These are phyloP conservation scores for Xylariaceae sp. DNA, from an alignment of 2,329 filamentous ascomycete species.

Conservation along the genomic window DNA sequence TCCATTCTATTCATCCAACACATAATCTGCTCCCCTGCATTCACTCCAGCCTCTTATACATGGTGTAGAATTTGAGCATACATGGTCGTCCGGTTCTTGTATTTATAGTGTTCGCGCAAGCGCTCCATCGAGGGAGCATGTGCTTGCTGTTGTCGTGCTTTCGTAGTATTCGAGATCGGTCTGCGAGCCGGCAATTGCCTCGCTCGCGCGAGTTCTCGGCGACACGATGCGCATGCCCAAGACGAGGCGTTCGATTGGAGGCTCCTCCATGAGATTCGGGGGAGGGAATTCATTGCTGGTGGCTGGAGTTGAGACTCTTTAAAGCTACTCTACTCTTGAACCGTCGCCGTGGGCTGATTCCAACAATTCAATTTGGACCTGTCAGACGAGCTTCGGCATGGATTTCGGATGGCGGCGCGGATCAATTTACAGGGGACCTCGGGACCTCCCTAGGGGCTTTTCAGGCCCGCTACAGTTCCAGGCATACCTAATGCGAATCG, in stretches of 20 bases:
- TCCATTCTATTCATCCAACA: background rate
- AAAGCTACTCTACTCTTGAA: background rate
- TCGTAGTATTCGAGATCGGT: constrained; percentile 33
- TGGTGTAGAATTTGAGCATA: too few species aligned
- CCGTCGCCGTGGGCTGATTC: constrained; percentile 12
- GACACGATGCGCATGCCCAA: constrained; percentile 44
- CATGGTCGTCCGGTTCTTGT: constrained; percentile 72
- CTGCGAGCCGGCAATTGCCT: constrained; percentile 32
- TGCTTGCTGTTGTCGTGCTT: constrained; percentile 35
- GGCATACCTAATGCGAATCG: background rate
- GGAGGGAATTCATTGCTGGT: constrained; percentile 49
- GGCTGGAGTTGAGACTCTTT: constrained; percentile 6
- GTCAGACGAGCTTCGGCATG: constrained; percentile 14
- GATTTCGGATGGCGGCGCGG: constrained; percentile 13
- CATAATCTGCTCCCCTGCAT: constrained; percentile 1
- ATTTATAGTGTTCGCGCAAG: constrained; percentile 67
- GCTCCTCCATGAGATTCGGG: constrained; percentile 46
- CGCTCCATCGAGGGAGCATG: constrained; percentile 66
- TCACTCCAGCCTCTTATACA: background rate
- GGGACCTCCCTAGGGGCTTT: background rate
- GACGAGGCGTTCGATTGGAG: constrained; percentile 30
- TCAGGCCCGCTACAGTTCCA: constrained; percentile 10
- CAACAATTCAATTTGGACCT: background rate
- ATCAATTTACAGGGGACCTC: constrained; percentile 32
- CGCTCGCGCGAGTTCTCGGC: constrained; percentile 33